Evolutionary conservation across 805 yeast genomes (phyloP), one percentile per base, ranked within the genome.

Genomic region (Candida arabinofermentans): DNA sequence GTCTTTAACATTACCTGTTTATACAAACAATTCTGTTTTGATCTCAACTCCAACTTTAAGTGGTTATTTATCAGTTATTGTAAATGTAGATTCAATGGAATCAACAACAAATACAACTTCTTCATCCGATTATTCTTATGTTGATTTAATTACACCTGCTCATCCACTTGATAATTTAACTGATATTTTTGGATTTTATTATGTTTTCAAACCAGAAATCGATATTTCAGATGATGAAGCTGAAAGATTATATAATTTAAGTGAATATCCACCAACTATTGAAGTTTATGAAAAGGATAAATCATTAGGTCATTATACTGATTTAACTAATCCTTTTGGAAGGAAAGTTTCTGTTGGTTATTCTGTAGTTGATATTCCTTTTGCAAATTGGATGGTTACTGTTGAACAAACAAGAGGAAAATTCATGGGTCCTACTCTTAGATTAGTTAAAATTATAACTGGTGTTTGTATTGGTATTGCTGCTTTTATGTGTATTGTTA

Each of bases 391-490:
- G 97, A 75, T 79, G n/a, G 81, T 89, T 2, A 62, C 81, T 0
- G 77, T 89, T 4, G 82, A 82, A 49, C 95, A 87, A 57, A 64
- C 72, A 1, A 71, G 77, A 46, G 48, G 67, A 2, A 72, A 63
- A 2, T 86, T 88, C 58, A 66, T 77, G 58, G 75, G 69, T 3
- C 93, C 96, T 0, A 72, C 83, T 5, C 64, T 48, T 2, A 74
- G 72, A 47, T 63, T 89, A 31, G 72, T 81, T 1, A 77, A 77
- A 48, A 83, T 89, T 37, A 82, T 86, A 44, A 72, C 81, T 34
- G 95, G 93, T 5, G 82, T 86, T 1, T 87, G 86, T 19, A 67
- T 89, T 29, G 95, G 86, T 1, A 77, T 85, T 17, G 93, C 93
- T 3, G 86, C 69, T 1, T 74, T 83, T 47, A 78, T 87, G 70